Conservation (phyloP, 139 green algal species). For the Picochlorum costavermella region DNA sequence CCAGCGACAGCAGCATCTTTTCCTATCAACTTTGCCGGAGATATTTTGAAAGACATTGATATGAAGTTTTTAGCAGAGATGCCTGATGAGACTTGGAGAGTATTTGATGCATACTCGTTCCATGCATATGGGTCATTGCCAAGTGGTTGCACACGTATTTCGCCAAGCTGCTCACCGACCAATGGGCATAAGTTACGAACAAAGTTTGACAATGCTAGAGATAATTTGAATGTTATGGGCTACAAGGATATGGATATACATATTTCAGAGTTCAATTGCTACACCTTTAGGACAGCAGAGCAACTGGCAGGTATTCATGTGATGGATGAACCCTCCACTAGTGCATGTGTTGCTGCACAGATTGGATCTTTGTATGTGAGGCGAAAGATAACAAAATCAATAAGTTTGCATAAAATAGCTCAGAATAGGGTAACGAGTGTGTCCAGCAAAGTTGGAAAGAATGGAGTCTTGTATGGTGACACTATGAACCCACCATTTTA, state of each 20-base stretch:
- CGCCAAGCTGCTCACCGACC: not conserved
- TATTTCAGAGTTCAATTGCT: slow-evolving; percentile 2
- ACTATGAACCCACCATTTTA: not conserved
- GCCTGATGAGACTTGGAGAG: not conserved
- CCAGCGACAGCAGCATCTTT: not conserved
- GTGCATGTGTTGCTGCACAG: not conserved
- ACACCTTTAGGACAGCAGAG: not conserved
- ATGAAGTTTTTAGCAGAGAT: not conserved
- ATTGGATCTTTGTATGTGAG: not conserved
- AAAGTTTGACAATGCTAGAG: not conserved
- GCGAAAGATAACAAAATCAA: not conserved
- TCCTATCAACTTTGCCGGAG: not conserved
- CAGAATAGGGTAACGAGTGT: not conserved
- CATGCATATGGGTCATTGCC: slow-evolving; percentile 1
- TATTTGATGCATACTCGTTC: not conserved
- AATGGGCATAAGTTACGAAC: not conserved
- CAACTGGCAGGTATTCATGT: slow-evolving; percentile 1
- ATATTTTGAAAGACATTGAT: not conserved
- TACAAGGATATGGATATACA: slow-evolving; percentile 1
- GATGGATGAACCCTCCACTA: not conserved
- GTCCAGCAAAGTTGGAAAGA: not conserved
- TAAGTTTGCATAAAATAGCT: not conserved
- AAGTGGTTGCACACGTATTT: not conserved
- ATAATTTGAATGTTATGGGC: not conserved
- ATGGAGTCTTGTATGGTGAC: slow-evolving; percentile 1